Evolutionary conservation across 2,329 filamentous ascomycete genomes (phyloP), one percentile per base, ranked within the genome.

Genomic region (Fusarium nurragi): DNA sequence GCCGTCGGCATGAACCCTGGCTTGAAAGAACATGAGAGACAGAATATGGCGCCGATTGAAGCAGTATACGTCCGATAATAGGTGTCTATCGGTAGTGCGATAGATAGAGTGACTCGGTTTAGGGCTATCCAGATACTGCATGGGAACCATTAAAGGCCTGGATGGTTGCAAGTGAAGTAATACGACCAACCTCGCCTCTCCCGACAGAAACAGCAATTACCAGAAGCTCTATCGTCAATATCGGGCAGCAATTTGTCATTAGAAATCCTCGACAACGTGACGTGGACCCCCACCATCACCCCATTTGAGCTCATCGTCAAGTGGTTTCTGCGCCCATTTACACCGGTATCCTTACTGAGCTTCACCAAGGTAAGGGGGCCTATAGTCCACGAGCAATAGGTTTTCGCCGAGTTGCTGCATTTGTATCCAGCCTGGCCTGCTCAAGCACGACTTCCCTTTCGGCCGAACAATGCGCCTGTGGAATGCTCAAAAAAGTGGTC

Each of bases 221-320:
- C 38, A 37, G 23, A 32, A 39, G 25, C 21, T 60, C 19, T 38
- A 58, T 46, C 39, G 45, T 50, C 62, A 67, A 67, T 46, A 48
- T 58, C 49, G 28, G 45, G 55, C 44, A 43, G 21, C 23, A 49
- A 53, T 40, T 65, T 38, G 46, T 25, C 55, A 44, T 43, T 44
- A n/a, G n/a, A 26, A 14, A 50, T 53, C 34, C n/a, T 45, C 30
- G 55, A 71, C 69, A 71, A 71, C 69, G 69, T 70, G 69, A 70
- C 63, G 54, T n/a, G 61, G 62, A 70, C 69, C 69, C 69, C 69
- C 69, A 71, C 69, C 26, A 61, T 71, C 69, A 71, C 63, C 65
- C 69, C 60, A 71, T 70, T 44, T 44, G 45, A 28, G 25, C 16
- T 37, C 61, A 52, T 57, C 37, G 55, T 57, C 61, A 58, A 65